Percentiles rank a stretch among this genome's conserved stretches.
phyloP scores from a whole-genome alignment of 1,284 basidiomycete species.

The Rugosomyces carneus region DNA sequence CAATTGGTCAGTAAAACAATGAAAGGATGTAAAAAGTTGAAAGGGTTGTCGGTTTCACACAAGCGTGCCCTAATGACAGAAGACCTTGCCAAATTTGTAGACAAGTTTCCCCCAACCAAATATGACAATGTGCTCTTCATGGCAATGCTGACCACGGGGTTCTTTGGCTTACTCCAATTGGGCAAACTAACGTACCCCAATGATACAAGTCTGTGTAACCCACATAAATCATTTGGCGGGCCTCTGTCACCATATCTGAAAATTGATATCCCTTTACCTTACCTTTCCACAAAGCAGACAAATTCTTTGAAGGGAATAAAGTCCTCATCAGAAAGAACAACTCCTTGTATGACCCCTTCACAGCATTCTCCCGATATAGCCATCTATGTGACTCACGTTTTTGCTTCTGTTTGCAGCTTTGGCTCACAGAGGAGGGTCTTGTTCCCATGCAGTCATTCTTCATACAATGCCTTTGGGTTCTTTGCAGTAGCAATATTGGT shows the following conservation, averaged over 20 bases:
- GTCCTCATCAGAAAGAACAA: neutral
- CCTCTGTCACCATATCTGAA: constrained; percentile 9
- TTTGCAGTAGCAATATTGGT: neutral
- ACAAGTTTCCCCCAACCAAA: neutral
- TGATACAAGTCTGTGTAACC: constrained; percentile 8
- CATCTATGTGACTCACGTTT: neutral
- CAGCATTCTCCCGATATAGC: neutral
- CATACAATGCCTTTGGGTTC: neutral
- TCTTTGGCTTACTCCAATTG: neutral
- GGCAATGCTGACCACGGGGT: neutral
- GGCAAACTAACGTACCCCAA: constrained; percentile 20
- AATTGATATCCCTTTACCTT: constrained; percentile 18
- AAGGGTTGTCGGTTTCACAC: neutral
- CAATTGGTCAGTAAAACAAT: neutral
- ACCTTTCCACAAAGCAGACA: constrained; percentile 26
- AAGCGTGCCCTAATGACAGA: neutral
- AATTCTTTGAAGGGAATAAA: constrained; percentile 16
- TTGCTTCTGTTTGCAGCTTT: neutral
- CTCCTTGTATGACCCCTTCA: neutral
- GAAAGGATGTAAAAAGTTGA: neutral
- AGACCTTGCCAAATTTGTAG: neutral
- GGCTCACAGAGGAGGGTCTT: neutral
- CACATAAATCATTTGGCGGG: constrained; percentile 17
- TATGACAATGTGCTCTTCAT: neutral
- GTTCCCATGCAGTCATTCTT: neutral